These are phyloP conservation scores for Phialocephala subalpina DNA, from an alignment of 2,329 filamentous ascomycete genomes.

Conservation along the genomic window DNA sequence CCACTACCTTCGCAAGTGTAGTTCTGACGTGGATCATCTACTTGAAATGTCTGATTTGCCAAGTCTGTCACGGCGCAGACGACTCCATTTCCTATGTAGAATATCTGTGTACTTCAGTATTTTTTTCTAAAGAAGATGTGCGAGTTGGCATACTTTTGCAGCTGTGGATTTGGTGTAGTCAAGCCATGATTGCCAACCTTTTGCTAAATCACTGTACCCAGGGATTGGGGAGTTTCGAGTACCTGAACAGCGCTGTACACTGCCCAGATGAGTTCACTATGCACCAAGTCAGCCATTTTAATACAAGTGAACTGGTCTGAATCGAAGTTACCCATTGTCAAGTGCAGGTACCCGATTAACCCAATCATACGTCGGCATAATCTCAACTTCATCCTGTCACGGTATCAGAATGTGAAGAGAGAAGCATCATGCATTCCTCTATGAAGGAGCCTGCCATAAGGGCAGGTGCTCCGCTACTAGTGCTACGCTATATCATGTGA, in stretches of 20 bases:
- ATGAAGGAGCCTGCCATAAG: too few relatives aligned
- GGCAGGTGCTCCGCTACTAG: too few relatives aligned
- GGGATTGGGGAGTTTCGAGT: slow-evolving; percentile 42
- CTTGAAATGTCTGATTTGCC: slow-evolving; percentile 45
- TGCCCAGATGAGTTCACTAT: slow-evolving; percentile 51
- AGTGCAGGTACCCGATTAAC: slow-evolving; percentile 49
- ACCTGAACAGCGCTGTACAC: slow-evolving; percentile 51
- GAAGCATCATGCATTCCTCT: too few relatives aligned
- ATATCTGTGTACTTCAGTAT: slow-evolving; percentile 39
- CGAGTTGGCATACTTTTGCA: slow-evolving; percentile 35
- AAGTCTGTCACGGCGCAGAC: slow-evolving; percentile 51
- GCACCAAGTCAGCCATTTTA: neutral
- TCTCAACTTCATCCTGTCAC: slow-evolving; percentile 39
- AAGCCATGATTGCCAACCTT: slow-evolving; percentile 50
- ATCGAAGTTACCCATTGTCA: slow-evolving; percentile 53
- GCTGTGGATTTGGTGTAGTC: slow-evolving; percentile 50
- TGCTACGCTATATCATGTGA: too few relatives aligned
- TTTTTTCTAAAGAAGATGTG: neutral
- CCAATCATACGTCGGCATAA: slow-evolving; percentile 49
- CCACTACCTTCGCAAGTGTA: slow-evolving; percentile 48
- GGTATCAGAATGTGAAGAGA: too few relatives aligned
- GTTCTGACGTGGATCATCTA: slow-evolving; percentile 39
- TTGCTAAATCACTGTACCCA: slow-evolving; percentile 43
- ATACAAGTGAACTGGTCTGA: too few relatives aligned
- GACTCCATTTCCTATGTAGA: slow-evolving; percentile 48